These are phyloP conservation scores for Huntiella omanensis DNA, from an alignment of 2,329 filamentous ascomycete genomes.

Conservation along the genomic window DNA sequence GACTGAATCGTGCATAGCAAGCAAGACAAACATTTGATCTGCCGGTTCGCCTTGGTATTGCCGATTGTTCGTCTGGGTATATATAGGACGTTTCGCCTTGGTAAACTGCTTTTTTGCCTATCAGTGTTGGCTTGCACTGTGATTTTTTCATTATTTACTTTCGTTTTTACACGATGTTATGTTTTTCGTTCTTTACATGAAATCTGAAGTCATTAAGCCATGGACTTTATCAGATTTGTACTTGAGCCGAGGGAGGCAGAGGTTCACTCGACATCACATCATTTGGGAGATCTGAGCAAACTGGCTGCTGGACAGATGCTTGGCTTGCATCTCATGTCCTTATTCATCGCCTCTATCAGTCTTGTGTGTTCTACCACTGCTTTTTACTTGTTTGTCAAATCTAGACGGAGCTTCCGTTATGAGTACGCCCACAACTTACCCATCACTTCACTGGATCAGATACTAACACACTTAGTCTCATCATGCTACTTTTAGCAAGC, in stretches of 20 bases:
- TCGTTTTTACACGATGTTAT: neutral
- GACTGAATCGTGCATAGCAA: too few relatives aligned
- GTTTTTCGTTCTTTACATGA: neutral
- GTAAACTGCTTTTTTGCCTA: too few relatives aligned
- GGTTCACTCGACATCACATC: too few relatives aligned
- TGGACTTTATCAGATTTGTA: too few relatives aligned
- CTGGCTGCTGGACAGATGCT: constrained; percentile 11
- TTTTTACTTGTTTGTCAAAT: constrained; percentile 55
- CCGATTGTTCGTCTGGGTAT: too few relatives aligned
- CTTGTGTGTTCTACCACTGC: constrained; percentile 34
- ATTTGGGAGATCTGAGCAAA: too few relatives aligned
- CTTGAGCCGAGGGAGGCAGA: too few relatives aligned
- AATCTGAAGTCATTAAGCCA: too few relatives aligned
- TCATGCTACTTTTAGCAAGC: constrained; percentile 54
- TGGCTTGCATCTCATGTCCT: constrained; percentile 16
- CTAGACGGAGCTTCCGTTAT: constrained; percentile 57
- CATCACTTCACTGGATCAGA: neutral
- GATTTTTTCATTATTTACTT: neutral
- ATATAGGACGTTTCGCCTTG: too few relatives aligned
- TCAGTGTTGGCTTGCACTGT: neutral
- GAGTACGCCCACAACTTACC: constrained; percentile 29
- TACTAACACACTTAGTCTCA: constrained; percentile 31
- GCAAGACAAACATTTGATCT: too few relatives aligned
- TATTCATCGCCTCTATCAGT: constrained; percentile 31
- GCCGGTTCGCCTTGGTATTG: too few relatives aligned